phyloP scores from a whole-genome alignment of 306 rosid genomes.

The Castanea mollissima region DNA sequence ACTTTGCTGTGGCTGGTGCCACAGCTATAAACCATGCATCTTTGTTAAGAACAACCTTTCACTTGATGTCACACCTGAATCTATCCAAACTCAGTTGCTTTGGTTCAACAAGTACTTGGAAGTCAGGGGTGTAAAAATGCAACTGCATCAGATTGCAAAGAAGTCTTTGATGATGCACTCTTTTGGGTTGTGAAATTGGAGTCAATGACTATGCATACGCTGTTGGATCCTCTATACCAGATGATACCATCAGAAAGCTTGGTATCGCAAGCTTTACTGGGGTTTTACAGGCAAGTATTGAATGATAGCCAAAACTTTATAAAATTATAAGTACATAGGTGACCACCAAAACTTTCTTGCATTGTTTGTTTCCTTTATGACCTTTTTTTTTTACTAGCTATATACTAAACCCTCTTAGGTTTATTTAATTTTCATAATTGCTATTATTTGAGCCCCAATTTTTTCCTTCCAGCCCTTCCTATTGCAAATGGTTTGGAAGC shows the following conservation, averaged over 20 bases:
- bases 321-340: no score
- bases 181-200: slow-evolving; percentile 97
- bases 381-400: no score
- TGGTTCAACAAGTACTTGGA: slow-evolving; percentile 74
- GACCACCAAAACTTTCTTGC: no score
- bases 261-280: slow-evolving; percentile 43
- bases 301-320: not conserved
- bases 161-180: slow-evolving; percentile 54
- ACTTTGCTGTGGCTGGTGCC: slow-evolving; percentile 92
- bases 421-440: no score
- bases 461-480: no score
- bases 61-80: slow-evolving; percentile 68
- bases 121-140: slow-evolving; percentile 37
- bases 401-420: no score
- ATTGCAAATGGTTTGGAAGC: no score
- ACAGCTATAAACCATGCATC: slow-evolving; percentile 73
- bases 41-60: slow-evolving; percentile 73
- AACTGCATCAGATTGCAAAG: slow-evolving; percentile 28
- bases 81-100: slow-evolving; percentile 67
- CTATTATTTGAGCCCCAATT: no score
- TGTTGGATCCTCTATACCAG: slow-evolving; percentile 60
- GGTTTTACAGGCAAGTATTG: slow-evolving; percentile 51
- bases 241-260: slow-evolving; percentile 55
- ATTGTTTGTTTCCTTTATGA: no score
- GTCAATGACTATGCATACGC: slow-evolving; percentile 92